Conservation (phyloP, 2,329 filamentous ascomycete genomes). For the Fusarium sp. region DNA sequence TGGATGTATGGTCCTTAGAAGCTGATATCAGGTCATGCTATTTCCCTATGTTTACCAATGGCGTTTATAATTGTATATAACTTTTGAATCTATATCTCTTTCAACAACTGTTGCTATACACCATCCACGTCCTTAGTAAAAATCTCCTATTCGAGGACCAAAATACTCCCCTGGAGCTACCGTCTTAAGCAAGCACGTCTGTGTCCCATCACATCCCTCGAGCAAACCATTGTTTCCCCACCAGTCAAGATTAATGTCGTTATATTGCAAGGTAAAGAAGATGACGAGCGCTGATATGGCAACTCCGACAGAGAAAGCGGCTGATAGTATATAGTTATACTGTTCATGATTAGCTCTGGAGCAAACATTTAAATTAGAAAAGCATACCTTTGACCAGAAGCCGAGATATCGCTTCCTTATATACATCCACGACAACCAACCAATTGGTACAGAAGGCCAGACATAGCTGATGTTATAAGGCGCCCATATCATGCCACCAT, state of each 20-base stretch:
- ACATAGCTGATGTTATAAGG: slow-evolving; percentile 60
- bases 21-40: background rate
- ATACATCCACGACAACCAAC: slow-evolving; percentile 61
- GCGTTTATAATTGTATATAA: slow-evolving; percentile 19
- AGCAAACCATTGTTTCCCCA: slow-evolving; percentile 55
- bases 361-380: rapidly evolving
- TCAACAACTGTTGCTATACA: background rate
- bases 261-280: slow-evolving; percentile 60
- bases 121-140: slow-evolving; percentile 10
- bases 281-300: slow-evolving; percentile 60
- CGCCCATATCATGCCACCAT: slow-evolving; percentile 54
- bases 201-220: slow-evolving; percentile 45
- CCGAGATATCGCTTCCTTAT: slow-evolving; percentile 57
- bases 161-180: slow-evolving; percentile 48
- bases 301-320: slow-evolving; percentile 57
- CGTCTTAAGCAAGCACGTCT: slow-evolving; percentile 37
- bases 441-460: slow-evolving; percentile 60
- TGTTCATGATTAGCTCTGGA: slow-evolving; percentile 42
- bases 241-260: slow-evolving; percentile 53
- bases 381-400: slow-evolving; percentile 59
- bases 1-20: background rate
- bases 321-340: slow-evolving; percentile 61
- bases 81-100: slow-evolving; percentile 1
- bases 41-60: background rate
- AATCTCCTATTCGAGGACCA: slow-evolving; percentile 43